Base-by-base conservation (phyloP, 139 green algal genomes). In the Choricystis sp. region DNA sequence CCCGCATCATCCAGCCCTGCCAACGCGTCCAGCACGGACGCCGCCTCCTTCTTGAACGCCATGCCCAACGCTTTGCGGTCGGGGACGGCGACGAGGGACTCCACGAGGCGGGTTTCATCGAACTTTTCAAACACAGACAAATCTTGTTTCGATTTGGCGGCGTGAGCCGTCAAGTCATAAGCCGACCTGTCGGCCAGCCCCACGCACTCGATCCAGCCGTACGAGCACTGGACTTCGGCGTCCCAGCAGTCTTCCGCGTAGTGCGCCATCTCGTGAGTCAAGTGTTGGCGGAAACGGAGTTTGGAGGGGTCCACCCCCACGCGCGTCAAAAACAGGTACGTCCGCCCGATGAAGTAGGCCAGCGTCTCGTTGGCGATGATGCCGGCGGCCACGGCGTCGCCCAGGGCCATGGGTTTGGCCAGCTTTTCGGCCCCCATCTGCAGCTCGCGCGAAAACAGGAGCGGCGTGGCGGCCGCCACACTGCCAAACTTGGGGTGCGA, bases 311-410 rank as follows among this genome's bases (percentile, higher is more conserved):
- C 77, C 56, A 98, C 85, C 55, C 92, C 92, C 4, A 96, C 66
- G 26, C 68, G 59, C 88, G 55, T 1, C 66, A 75, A 98, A 74
- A 98, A 97, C 28, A 94, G 77, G 77, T 88, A 95, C n/a, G 89
- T 96, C 64, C 93, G 79, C 26, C 84, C 93, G 64, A 99, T 98
- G 83, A 98, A 99, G 83, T 99, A 99, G 5, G 77, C 93, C 19
- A 99, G 83, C 26, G 93, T 99, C 81, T 98, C 77, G 76, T 98
- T 99, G 69, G 86, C 89, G 59, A 99, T 91, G 59, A 95, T 92
- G 61, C 90, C 86, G 59, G 85, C 27, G 2, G 64, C 49, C 30
- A 98, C 86, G 0, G 92, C 92, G 2, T 89, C 83, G n/a, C 85
- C 83, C 49, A 98, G 78, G 5, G 58, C 59, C 69, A 94, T 89